Evolutionary conservation across 2,329 filamentous ascomycete species (phyloP), one percentile per base, ranked within the genome.

Genomic region (Chaetothyriales sp.): DNA sequence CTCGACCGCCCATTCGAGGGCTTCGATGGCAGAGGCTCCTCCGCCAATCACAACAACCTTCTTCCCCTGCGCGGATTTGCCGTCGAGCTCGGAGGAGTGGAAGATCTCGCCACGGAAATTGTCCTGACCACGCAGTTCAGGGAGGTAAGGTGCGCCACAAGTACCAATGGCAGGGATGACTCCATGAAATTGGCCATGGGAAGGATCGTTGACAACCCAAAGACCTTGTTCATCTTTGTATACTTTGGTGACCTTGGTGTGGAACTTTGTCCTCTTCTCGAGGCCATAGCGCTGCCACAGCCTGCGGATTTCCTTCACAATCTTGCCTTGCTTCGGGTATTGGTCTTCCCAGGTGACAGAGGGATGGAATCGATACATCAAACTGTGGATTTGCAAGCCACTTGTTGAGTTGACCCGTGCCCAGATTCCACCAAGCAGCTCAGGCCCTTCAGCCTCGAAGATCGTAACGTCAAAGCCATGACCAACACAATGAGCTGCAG

Each of bases 301-400:
- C 53, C 80, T 67, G 18, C 73, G 74, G 9, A 92, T 80, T 62
- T 89, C 81, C 20, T 74, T 73, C 44, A 89, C 72, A 53, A 93
- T 92, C 65, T 89, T 79, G 56, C 82, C 70, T 47, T 84, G 80
- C 54, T 81, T 75, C 0, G 87, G 87, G 61, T 93, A 93, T n/a
- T 84, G 84, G 26, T 73, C 70, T 32, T 77, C 71, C 80, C 84
- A 93, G 54, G 77, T 73, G 1, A 93, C 78, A 0, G 83, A 84
- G 0, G 87, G 87, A 58, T 90, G 84, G 64, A 93, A 94, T 19
- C 86, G 78, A 65, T 90, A 93, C 86, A 92, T 92, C 52, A 89
- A 65, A 18, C 81, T 86, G 64, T 93, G 85, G 19, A 93, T 89
- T 61, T 92, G 86, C 0, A 93, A 74, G 15, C 84, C 79, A 0